phyloP scores from a whole-genome alignment of 495 filamentous ascomycete species.

The Darksidea phi region DNA sequence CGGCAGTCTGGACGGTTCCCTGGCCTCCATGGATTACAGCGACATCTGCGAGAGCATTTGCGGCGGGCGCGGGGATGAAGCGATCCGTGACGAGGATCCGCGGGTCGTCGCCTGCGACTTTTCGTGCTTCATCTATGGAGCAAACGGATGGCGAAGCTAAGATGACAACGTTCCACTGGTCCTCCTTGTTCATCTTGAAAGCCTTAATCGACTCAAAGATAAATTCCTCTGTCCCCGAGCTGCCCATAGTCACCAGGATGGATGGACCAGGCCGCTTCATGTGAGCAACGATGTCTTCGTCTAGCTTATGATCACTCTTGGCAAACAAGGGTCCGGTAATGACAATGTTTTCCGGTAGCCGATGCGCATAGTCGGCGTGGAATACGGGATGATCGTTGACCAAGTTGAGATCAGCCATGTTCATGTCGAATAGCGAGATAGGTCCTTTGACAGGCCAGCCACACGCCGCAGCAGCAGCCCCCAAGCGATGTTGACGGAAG shows the following conservation, averaged over 20 bases:
- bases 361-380: slow-evolving; percentile 27
- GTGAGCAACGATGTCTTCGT: slow-evolving; percentile 30
- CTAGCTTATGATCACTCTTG: slow-evolving; percentile 17
- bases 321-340: slow-evolving; percentile 36
- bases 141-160: slow-evolving; percentile 34
- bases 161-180: slow-evolving; percentile 37
- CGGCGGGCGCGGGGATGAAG: slow-evolving; percentile 34
- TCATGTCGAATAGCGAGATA: slow-evolving; percentile 35
- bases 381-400: slow-evolving; percentile 37
- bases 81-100: slow-evolving; percentile 33
- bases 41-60: slow-evolving; percentile 34
- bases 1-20: slow-evolving; percentile 37
- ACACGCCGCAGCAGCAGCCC: slow-evolving; percentile 16
- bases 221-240: slow-evolving; percentile 32
- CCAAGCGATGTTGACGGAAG: slow-evolving; percentile 23
- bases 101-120: slow-evolving; percentile 22
- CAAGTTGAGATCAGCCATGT: slow-evolving; percentile 34
- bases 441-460: slow-evolving; percentile 27
- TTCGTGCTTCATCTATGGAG: slow-evolving; percentile 18
- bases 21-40: slow-evolving; percentile 36
- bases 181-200: slow-evolving; percentile 12
- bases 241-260: slow-evolving; percentile 35
- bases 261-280: slow-evolving; percentile 18
- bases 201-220: slow-evolving; percentile 36
- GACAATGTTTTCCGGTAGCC: slow-evolving; percentile 25